Evolutionary conservation across 1,284 basidiomycete species (phyloP), one percentile per base, ranked within the genome.

Genomic region (Uromyces viciae-fabae): DNA sequence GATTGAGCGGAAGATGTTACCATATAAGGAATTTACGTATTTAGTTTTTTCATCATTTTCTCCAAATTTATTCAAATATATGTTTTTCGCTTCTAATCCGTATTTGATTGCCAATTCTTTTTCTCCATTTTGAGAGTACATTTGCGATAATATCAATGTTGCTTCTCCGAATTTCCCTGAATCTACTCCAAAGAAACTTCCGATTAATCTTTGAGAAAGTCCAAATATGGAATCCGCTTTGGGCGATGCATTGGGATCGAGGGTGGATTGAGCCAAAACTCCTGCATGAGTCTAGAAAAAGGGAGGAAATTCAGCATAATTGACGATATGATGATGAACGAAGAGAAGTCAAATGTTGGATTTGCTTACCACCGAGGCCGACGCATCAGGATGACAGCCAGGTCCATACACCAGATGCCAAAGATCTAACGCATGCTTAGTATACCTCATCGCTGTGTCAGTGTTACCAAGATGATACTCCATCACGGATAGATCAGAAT

Each of bases 401-500:
- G 85, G 83, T 42, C 89, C 89, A 83, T 89, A 88, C n/a, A 89
- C 85, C 58, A 88, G 84, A 82, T 87, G 86, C 87, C 88, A 89
- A 42, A 90, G 86, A 73, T 86, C 85, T 56, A 89, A 83, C 52
- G 89, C 87, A 82, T 90, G 88, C 75, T 87, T 86, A 84, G 89
- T 85, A 81, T 89, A 85, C 71, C 87, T 86, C 42, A 86, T 85
- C 60, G 85, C 86, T 19, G 86, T 84, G 83, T 88, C 85, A 81
- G 87, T 84, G 84, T 88, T 86, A 81, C 89, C 85, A 75, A 87
- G 86, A 75, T 87, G 86, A 62, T 83, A 83, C 83, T 88, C 87
- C 73, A 90, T 85, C 84, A 89, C 88, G 15, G 89, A 88, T n/a
- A 90, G 85, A 83, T 89, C 88, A 84, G 88, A 87, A 86, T 89